phyloP scores from a whole-genome alignment of 2,329 filamentous ascomycete genomes.

The Xylariaceae sp. region DNA sequence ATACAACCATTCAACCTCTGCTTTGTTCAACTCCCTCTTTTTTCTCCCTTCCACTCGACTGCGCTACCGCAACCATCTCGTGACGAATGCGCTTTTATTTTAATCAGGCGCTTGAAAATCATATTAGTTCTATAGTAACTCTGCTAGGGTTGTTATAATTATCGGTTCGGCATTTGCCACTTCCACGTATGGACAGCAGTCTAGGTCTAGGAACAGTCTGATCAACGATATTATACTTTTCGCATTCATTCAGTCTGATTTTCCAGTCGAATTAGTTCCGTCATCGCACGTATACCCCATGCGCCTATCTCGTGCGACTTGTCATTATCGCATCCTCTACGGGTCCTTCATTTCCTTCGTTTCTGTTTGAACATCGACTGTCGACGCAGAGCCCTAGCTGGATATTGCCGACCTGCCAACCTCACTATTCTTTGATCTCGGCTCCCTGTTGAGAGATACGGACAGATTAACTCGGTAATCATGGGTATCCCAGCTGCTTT shows the following conservation, averaged over 20 bases:
- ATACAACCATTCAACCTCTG: constrained; percentile 4
- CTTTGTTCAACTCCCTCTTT: constrained; percentile 5
- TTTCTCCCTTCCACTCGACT: background rate
- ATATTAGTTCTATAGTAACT: background rate
- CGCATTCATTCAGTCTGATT: background rate
- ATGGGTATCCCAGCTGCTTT: constrained; percentile 98
- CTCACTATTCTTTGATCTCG: background rate
- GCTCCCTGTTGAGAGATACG: background rate
- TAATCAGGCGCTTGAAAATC: background rate
- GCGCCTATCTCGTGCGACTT: constrained; percentile 5
- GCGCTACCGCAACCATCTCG: background rate
- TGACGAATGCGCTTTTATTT: background rate
- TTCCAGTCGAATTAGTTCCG: constrained; percentile 2
- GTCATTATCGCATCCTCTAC: background rate
- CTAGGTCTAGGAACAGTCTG: background rate
- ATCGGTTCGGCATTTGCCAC: background rate
- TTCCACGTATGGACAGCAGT: background rate
- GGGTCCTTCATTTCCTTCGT: background rate
- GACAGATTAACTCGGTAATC: constrained; percentile 30
- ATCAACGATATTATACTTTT: background rate
- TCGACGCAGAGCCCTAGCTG: constrained; percentile 11
- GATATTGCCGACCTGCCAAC: background rate
- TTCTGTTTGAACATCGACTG: background rate
- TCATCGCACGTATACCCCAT: constrained; percentile 4
- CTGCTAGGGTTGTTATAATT: background rate